Conservation (phyloP, 139 green algal species). For the Ostreobium quekettii region DNA sequence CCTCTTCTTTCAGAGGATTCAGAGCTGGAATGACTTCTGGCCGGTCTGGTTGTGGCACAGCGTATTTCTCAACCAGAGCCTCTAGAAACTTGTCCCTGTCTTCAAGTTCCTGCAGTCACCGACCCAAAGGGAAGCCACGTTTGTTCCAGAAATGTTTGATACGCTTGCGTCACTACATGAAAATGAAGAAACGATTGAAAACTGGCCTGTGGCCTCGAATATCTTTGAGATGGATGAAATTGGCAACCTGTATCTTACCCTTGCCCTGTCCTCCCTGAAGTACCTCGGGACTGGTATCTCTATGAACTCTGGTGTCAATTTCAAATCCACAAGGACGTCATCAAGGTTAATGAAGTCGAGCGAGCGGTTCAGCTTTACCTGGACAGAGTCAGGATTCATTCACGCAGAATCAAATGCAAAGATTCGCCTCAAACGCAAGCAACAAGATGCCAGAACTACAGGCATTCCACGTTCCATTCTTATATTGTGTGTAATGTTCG, state of each 20-base stretch:
- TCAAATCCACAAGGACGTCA: conserved; percentile 74
- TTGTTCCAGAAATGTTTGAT: too few species aligned
- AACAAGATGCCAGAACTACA: too few species aligned
- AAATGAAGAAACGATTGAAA: too few species aligned
- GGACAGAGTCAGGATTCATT: not conserved
- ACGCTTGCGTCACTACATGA: too few species aligned
- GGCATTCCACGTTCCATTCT: too few species aligned
- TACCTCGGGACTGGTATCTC: conserved; percentile 75
- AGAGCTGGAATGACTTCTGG: conserved; percentile 25
- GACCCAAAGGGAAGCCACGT: too few species aligned
- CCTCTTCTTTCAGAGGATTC: conserved; percentile 44
- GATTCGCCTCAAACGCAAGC: too few species aligned
- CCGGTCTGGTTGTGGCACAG: conserved; percentile 25
- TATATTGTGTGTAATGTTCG: too few species aligned
- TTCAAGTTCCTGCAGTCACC: conserved; percentile 62
- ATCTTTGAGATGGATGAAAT: too few species aligned
- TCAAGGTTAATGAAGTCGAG: conserved; percentile 73
- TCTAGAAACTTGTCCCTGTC: conserved; percentile 62
- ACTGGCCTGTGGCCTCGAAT: too few species aligned
- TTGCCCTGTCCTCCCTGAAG: conserved; percentile 55
- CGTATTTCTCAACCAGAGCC: conserved; percentile 72
- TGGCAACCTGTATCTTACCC: too few species aligned
- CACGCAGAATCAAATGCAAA: too few species aligned
- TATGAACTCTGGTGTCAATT: conserved; percentile 67
- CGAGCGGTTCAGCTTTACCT: conserved; percentile 60